Conservation (phyloP, 805 yeast genomes). For the Barnettozyma pratensis region DNA sequence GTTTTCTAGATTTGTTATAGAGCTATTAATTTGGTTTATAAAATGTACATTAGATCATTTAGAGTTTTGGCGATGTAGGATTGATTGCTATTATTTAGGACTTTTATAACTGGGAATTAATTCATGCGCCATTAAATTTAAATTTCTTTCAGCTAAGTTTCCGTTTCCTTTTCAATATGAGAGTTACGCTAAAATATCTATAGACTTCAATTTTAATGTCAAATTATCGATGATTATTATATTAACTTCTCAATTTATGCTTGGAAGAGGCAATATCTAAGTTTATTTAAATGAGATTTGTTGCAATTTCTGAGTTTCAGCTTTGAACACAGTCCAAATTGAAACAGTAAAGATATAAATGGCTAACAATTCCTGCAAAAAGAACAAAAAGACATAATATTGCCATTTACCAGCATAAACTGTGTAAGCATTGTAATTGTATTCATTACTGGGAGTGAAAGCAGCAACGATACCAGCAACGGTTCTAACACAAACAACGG, state of each 20-base stretch:
- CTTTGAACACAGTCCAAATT: conserved; percentile 1
- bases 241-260: no score
- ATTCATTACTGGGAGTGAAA: background rate
- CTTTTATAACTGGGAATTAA: no score
- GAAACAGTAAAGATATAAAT: background rate
- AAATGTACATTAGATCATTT: background rate
- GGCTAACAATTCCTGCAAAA: conserved; percentile 2
- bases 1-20: background rate
- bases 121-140: no score
- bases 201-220: no score
- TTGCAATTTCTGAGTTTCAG: background rate
- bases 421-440: conserved; percentile 3
- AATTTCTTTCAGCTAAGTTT: no score
- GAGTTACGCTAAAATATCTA: no score
- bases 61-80: background rate
- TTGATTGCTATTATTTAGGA: background rate
- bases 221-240: no score
- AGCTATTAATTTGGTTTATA: background rate
- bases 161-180: no score
- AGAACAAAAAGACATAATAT: conserved; percentile 1
- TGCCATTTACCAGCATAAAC: conserved; percentile 7
- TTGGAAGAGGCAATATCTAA: no score
- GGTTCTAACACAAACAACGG: conserved; percentile 1
- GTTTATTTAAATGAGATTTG: background rate
- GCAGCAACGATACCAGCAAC: conserved; percentile 1